These are phyloP conservation scores for Vitellaria paradoxa DNA, from an alignment of 179 eudicot genomes.

Conservation along the genomic window DNA sequence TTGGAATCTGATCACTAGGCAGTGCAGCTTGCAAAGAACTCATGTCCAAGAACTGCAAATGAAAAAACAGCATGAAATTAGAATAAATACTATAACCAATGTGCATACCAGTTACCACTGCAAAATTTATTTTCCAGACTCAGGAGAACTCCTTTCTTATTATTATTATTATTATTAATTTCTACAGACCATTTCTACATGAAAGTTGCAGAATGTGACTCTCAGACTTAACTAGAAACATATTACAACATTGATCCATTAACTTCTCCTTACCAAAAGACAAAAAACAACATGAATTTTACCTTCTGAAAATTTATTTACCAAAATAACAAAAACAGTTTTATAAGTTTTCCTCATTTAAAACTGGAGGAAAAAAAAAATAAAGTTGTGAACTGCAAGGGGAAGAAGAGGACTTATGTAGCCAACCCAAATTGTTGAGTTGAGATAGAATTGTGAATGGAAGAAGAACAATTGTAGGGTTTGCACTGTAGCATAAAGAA, in stretches of 20 bases:
- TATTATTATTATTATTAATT: background rate
- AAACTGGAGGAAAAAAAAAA: background rate
- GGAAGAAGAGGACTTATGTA: no score
- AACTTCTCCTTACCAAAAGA: no score
- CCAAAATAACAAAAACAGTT: no score
- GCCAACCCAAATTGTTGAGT: no score
- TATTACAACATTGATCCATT: no score
- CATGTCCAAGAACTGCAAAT: slow-evolving; percentile 70
- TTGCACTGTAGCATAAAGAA: no score
- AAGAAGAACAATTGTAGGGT: no score
- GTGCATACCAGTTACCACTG: background rate
- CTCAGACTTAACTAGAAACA: background rate
- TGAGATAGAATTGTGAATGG: no score
- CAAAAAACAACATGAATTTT: no score
- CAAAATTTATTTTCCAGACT: background rate
- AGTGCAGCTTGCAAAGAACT: slow-evolving; percentile 61
- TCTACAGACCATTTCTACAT: background rate
- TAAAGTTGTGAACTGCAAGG: background rate
- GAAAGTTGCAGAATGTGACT: background rate
- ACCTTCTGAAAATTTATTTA: no score
- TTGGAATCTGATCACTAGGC: slow-evolving; percentile 43
- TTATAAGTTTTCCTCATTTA: background rate
- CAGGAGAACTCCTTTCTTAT: background rate
- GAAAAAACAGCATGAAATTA: slow-evolving; percentile 10
- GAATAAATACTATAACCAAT: background rate